These are phyloP conservation scores for Quercus phellos DNA, from an alignment of 331 rosid genomes.

Conservation along the genomic window DNA sequence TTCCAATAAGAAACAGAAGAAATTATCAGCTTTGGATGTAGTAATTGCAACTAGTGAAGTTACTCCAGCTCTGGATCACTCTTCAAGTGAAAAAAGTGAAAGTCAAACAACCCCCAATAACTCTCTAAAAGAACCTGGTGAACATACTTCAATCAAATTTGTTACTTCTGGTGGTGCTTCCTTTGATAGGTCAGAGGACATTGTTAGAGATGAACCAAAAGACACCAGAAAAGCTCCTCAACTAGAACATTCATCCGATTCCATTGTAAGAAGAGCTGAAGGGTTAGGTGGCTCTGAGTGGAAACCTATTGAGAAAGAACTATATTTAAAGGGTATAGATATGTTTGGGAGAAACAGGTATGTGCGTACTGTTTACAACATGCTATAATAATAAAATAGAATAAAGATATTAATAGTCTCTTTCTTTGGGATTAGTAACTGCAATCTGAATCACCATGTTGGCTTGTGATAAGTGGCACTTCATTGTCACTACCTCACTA, in stretches of 20 bases:
- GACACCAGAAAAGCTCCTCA: conserved; percentile 35
- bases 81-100: conserved; percentile 33
- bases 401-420: neutral
- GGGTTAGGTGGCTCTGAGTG: conserved; percentile 47
- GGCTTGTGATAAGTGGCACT: neutral
- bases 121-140: conserved; percentile 26
- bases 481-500: neutral
- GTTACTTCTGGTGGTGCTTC: conserved; percentile 36
- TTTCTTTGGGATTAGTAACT: neutral
- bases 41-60: conserved; percentile 34
- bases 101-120: conserved; percentile 13
- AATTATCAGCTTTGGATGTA: conserved; percentile 39
- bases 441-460: neutral
- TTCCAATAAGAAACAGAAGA: conserved; percentile 62
- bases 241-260: conserved; percentile 29
- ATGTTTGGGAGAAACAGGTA: conserved; percentile 96
- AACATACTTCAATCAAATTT: conserved; percentile 34
- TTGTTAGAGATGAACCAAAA: conserved; percentile 28
- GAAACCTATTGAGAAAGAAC: conserved; percentile 84
- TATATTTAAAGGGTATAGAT: conserved; percentile 87
- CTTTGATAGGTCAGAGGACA: conserved; percentile 30
- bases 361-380: neutral
- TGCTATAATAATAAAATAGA: neutral
- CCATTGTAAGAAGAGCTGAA: conserved; percentile 34
- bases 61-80: conserved; percentile 30